Base-by-base conservation (phyloP, 768 basidiomycete species). In the Pulveroboletus frians region DNA sequence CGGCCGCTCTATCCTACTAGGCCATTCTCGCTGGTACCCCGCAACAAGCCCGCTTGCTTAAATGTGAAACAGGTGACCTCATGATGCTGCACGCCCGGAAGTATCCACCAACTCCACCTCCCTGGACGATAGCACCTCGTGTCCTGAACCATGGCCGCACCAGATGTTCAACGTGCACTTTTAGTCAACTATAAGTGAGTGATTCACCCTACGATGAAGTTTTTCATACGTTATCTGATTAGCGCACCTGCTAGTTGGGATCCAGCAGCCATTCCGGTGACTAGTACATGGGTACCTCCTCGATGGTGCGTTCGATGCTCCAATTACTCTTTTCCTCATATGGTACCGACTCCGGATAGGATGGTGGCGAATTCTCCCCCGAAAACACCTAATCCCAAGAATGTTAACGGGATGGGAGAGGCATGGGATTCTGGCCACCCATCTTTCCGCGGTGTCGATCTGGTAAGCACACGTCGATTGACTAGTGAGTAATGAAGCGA, bases 261-360 rank as follows among this genome's bases (percentile, higher is more conserved):
- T 46, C 60, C 52, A 17, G 52, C 60, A 17, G 53, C 44, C 11
- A 49, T 62, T 26, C 63, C 63, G 39, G 50, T 52, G 21, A 45
- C 7, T 14, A 65, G 63, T 10, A 64, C 55, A 42, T 64, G 63
- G 63, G 47, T 58, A 4, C 63, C 63, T 8, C 63, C 63, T 31
- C 53, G 46, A n/a, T 64, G 63, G 63, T 58, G 13, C 8, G 52
- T 54, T 17, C 6, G 5, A 36, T 32, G 2, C 9, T 4, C 5
- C 4, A 6, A 2, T 8, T 0, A 15, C 20, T 1, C 5, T 7
- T 27, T 11, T 5, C 7, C 1, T 44, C 29, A 10, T 5, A 3
- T 29, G 3, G 34, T 20, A 3, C 6, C 40, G 21, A 54, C 21
- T 5, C 0, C 2, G 18, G 9, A 15, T 30, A 65, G 63, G 63